Evolutionary conservation across 257 asterid species (phyloP), one percentile per base, ranked within the genome.

Genomic region (Rauvolfia tetraphylla): DNA sequence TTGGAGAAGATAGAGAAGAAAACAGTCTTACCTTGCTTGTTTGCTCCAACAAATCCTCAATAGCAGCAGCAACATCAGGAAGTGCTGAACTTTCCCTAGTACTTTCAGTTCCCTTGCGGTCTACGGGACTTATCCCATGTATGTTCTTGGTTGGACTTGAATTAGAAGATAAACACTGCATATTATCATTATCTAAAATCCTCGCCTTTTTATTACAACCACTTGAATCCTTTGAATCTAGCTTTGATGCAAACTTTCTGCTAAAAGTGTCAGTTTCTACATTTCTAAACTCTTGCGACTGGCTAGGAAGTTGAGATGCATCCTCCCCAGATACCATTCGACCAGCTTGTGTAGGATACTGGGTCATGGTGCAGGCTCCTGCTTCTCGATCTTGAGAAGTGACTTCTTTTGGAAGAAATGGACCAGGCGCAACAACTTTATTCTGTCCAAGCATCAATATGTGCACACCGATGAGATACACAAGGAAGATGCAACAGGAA

Each of bases 51-150:
- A 93, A 84, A 87, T 92, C 96, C 83, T 91, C 99, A 80, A 95
- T 91, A 42, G 90, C 96, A 51, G 95, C 91, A 76, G 96, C 96
- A 72, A 91, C 97, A 85, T 92, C 99, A 79, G 96, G 95, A 87
- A 89, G 90, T 68, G 78, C 71, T 15, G 86, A 73, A 76, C 66
- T 79, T 68, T 80, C 92, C 80, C 66, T 79, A 72, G 74, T 79
- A 78, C 59, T 82, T 85, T 81, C 90, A 65, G 78, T 73, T 77
- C 39, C 78, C 76, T 75, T 82, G 59, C 79, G 76, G 63, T 84
- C 89, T 57, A 73, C 65, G 68, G 83, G 82, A 76, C 72, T 74
- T 68, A 62, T 76, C 79, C 75, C 76, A 68, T 73, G 49, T 53
- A 72, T 68, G 63, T 80, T 69, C 49, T 75, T 75, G 75, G 48